These are phyloP conservation scores for Yamadazyma songkhlaensis DNA, from an alignment of 1,139 yeast genomes.

Conservation along the genomic window DNA sequence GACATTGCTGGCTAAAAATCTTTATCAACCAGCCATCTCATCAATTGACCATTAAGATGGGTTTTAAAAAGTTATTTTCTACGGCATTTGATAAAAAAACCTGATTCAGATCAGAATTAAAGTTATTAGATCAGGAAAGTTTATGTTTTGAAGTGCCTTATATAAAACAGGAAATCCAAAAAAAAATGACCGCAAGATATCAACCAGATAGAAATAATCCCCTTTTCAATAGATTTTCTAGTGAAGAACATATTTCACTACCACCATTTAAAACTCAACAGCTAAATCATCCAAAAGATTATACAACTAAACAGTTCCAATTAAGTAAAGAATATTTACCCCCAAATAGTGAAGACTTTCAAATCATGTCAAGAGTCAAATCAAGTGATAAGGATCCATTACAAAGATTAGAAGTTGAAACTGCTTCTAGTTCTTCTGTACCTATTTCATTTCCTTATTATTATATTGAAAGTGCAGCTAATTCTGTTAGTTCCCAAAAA, in stretches of 20 bases:
- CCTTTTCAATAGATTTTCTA: background rate
- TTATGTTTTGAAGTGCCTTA: conserved; percentile 2
- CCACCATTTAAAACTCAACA: background rate
- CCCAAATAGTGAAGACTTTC: conserved; percentile 11
- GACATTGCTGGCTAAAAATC: conserved; percentile 3
- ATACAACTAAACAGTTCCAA: background rate
- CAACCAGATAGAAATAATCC: background rate
- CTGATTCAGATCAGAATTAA: conserved; percentile 6
- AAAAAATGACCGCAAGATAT: background rate
- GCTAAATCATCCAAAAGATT: background rate
- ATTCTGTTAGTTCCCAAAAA: conserved; percentile 28
- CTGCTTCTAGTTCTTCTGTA: conserved; percentile 29
- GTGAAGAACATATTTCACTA: background rate
- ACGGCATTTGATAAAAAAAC: conserved; percentile 1
- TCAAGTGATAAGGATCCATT: conserved; percentile 15
- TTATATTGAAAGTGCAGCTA: conserved; percentile 24
- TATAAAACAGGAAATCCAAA: background rate
- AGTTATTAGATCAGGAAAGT: background rate
- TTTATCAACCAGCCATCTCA: conserved; percentile 2
- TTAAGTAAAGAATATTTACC: conserved; percentile 5
- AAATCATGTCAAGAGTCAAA: conserved; percentile 8
- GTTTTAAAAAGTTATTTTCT: background rate
- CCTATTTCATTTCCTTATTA: conserved; percentile 36
- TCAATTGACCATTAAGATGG: too few relatives aligned
- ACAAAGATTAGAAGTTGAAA: conserved; percentile 28